Conservation (phyloP, 2,329 filamentous ascomycete genomes). For the Elsinoe necatrix region DNA sequence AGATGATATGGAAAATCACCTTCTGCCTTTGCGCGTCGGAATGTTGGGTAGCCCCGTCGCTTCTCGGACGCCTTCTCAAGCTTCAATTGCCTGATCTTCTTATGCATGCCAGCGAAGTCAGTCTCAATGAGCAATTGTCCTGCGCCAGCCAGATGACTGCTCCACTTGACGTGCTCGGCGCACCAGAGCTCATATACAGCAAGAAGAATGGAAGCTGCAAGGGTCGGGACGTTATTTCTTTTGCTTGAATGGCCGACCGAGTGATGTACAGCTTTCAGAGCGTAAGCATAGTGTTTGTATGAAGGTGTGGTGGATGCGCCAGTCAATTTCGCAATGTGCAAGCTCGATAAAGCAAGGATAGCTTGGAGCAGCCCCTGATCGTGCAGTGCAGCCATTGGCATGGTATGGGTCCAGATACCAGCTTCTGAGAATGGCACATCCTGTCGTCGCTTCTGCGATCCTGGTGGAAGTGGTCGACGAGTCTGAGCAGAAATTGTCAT, state of each 20-base stretch:
- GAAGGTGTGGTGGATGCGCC: slow-evolving; percentile 66
- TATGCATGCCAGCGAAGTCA: slow-evolving; percentile 65
- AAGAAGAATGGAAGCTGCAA: slow-evolving; percentile 80
- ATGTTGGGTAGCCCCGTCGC: slow-evolving; percentile 3
- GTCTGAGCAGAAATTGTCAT: slow-evolving; percentile 78
- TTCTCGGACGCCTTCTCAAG: slow-evolving; percentile 34
- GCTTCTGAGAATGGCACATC: slow-evolving; percentile 52
- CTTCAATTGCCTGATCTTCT: slow-evolving; percentile 59
- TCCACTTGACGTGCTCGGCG: slow-evolving; percentile 93
- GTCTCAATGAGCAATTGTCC: slow-evolving; percentile 76
- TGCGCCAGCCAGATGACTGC: slow-evolving; percentile 78
- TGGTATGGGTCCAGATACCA: slow-evolving; percentile 59
- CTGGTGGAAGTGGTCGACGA: slow-evolving; percentile 63
- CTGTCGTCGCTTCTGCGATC: slow-evolving; percentile 46
- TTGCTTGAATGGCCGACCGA: slow-evolving; percentile 62
- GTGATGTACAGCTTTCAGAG: slow-evolving; percentile 67
- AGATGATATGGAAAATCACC: slow-evolving; percentile 2
- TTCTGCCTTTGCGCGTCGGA: not conserved
- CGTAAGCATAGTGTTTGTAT: slow-evolving; percentile 84
- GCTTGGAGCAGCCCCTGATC: slow-evolving; percentile 84
- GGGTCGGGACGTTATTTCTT: slow-evolving; percentile 66
- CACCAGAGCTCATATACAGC: slow-evolving; percentile 93
- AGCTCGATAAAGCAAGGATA: slow-evolving; percentile 75
- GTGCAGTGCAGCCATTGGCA: slow-evolving; percentile 74
- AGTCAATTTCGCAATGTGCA: slow-evolving; percentile 82